Evolutionary conservation across 176 grass and related monocot genomes (phyloP), one percentile per base, ranked within the genome.

Genomic region (maize (Zea mays)): DNA sequence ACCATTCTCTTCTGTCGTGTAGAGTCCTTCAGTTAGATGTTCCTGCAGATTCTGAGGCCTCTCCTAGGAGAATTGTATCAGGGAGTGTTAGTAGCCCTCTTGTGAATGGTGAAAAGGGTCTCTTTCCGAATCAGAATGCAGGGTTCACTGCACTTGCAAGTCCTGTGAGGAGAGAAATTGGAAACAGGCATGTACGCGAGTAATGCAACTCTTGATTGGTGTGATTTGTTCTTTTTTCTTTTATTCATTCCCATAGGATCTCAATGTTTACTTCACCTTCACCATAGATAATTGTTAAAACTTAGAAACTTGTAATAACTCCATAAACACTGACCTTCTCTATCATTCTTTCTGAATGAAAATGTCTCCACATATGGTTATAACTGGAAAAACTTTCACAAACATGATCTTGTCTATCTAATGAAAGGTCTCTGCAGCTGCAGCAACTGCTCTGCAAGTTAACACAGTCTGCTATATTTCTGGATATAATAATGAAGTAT

Each of bases 111-210:
- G 88, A 86, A 76, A 97, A 87, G 80, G 74, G 59, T 77, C 61
- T 45, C 49, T 79, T 87, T 65, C 77, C 73, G 64, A 87, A 89
- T 72, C 76, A 85, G 61, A 89, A 87, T 82, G 75, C 84, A 81
- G 88, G 79, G 48, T 69, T 73, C 50, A 88, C 71, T 77, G 71
- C 81, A 71, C 49, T 93, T 78, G 88, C 81, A 90, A 97, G 91
- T 81, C 91, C 90, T 61, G 49, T 90, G 56, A 86, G 89, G 80
- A 97, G 89, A 88, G 89, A 97, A 56, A 46, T 88, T 40, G 84
- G 75, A 55, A 93, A 83, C 80, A 97, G 88, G 93, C 81, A 93
- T 84, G 83, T 51, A 75, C 85, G 38, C 65, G 60, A 27, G 27
- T 27, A 27, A 27, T 27, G 27, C 27, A 27, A 27, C 49, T 64